Evolutionary conservation across 2,329 filamentous ascomycete species (phyloP).

Genomic region (Basipetospora chlamydospora): DNA sequence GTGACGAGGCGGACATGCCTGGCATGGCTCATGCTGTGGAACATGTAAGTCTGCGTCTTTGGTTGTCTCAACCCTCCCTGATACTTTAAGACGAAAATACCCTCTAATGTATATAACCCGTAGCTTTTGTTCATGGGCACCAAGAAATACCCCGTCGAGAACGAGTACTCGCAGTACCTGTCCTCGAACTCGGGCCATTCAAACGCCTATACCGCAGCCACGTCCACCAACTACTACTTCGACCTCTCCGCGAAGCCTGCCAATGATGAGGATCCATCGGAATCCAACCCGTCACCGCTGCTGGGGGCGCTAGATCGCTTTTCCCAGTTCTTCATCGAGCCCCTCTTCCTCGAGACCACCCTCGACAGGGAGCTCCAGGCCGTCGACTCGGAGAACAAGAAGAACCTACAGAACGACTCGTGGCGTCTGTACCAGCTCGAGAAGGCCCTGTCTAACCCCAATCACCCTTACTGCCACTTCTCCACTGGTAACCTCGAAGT

Average conservation of each 20-base stretch:
- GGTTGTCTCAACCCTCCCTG: not conserved
- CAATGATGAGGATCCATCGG: conserved; percentile 41
- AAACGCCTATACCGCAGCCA: conserved; percentile 87
- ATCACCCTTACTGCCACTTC: conserved; percentile 82
- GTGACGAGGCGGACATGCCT: conserved; percentile 78
- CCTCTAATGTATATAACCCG: too few species aligned
- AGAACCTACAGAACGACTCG: conserved; percentile 81
- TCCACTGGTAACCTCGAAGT: conserved; percentile 81
- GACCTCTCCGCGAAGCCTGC: conserved; percentile 73
- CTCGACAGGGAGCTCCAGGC: conserved; percentile 76
- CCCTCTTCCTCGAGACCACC: conserved; percentile 72
- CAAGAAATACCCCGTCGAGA: conserved; percentile 91
- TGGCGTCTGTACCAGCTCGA: conserved; percentile 82
- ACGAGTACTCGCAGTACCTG: conserved; percentile 89
- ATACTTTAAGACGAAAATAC: too few species aligned
- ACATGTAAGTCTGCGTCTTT: conserved; percentile 40
- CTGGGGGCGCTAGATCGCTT: conserved; percentile 81
- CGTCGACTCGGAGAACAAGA: conserved; percentile 94
- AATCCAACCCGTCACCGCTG: conserved; percentile 43
- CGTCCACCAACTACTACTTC: conserved; percentile 96
- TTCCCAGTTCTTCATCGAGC: conserved; percentile 84
- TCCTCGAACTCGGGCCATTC: conserved; percentile 80
- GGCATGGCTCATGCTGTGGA: conserved; percentile 94
- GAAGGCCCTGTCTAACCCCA: conserved; percentile 74
- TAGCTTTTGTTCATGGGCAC: conserved; percentile 93